Conservation (phyloP, 2,329 filamentous ascomycete genomes). For the Calonectria pseudoreteaudii region DNA sequence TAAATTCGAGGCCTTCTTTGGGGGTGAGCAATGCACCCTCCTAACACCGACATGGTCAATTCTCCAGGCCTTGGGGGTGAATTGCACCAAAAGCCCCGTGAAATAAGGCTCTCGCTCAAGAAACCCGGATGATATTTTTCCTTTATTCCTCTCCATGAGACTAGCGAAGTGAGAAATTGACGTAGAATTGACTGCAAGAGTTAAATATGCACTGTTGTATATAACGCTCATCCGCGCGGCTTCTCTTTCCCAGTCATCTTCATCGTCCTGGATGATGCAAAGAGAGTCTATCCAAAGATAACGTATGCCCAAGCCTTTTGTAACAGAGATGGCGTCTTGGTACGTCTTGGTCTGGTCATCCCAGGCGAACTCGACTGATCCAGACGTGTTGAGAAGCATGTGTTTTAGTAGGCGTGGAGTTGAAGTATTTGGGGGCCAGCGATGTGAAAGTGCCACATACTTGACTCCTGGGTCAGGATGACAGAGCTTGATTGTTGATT, state of each 20-base stretch:
- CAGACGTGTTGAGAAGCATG: neutral
- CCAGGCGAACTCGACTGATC: neutral
- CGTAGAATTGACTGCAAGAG: neutral
- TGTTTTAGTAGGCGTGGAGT: neutral
- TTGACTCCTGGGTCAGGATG: neutral
- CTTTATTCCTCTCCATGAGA: neutral
- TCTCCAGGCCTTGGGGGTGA: neutral
- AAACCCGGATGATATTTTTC: neutral
- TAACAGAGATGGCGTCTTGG: neutral
- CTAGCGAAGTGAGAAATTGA: neutral
- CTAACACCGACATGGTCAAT: neutral
- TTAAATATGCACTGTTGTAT: neutral
- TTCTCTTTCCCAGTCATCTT: neutral
- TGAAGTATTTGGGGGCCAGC: neutral
- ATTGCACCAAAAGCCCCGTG: neutral
- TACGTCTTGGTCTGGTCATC: neutral
- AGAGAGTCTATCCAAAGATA: slow-evolving; percentile 4
- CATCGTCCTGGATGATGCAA: neutral
- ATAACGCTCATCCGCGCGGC: neutral
- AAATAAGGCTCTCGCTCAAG: neutral
- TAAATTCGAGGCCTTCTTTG: neutral
- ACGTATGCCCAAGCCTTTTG: neutral
- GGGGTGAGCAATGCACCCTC: neutral
- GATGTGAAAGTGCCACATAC: neutral
- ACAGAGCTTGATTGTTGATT: neutral